These are phyloP conservation scores for Shiraia sp. DNA, from an alignment of 2,329 filamentous ascomycete species.

Conservation along the genomic window DNA sequence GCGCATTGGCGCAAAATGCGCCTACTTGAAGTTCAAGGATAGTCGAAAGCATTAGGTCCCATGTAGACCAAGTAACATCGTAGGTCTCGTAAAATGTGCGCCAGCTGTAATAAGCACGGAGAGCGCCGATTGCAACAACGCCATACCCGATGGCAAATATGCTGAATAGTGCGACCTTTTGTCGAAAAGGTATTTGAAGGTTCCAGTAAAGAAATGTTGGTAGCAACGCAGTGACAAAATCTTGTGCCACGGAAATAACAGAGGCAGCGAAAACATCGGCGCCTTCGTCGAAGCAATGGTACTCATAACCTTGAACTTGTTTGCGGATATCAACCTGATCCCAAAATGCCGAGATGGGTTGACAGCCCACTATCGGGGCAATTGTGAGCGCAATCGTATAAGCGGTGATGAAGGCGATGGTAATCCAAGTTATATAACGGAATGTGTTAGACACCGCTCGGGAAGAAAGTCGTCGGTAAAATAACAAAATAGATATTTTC, in stretches of 20 bases:
- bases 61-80: constrained; percentile 33
- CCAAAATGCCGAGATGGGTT: constrained; percentile 38
- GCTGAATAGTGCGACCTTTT: constrained; percentile 35
- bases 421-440: constrained; percentile 28
- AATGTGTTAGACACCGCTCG: constrained; percentile 30
- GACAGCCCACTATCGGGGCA: constrained; percentile 33
- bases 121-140: constrained; percentile 24
- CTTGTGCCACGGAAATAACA: constrained; percentile 33
- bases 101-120: constrained; percentile 35
- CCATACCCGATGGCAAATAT: constrained; percentile 40
- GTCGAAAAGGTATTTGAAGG: constrained; percentile 29
- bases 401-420: constrained; percentile 30
- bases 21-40: constrained; percentile 37
- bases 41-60: constrained; percentile 21
- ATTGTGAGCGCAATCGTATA: constrained; percentile 33
- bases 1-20: constrained; percentile 36
- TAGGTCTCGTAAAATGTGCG: constrained; percentile 33
- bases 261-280: constrained; percentile 33
- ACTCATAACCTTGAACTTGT: constrained; percentile 26
- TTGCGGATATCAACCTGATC: constrained; percentile 27
- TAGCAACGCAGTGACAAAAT: constrained; percentile 35
- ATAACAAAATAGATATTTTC: constrained; percentile 41
- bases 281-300: constrained; percentile 37
- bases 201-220: constrained; percentile 40
- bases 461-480: constrained; percentile 34